phyloP scores from a whole-genome alignment of 169 alveolate genomes.

The Blepharisma undulans region DNA sequence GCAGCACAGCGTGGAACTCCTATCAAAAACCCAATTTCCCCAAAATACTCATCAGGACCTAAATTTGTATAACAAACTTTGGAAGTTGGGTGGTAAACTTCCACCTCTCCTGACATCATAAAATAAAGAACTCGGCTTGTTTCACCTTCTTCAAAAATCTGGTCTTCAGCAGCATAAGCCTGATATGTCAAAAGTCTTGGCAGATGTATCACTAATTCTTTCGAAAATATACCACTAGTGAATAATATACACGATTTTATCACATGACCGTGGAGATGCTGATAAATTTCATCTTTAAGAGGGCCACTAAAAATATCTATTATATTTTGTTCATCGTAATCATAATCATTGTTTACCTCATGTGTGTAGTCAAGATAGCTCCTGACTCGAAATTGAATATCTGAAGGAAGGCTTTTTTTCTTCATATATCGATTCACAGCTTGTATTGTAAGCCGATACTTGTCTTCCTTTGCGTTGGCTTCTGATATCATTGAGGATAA shows the following conservation, averaged over 20 bases:
- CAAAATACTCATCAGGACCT: slow-evolving; percentile 60
- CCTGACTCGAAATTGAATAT: slow-evolving; percentile 67
- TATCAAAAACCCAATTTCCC: slow-evolving; percentile 74
- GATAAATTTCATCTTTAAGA: slow-evolving; percentile 56
- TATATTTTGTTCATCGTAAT: slow-evolving; percentile 49
- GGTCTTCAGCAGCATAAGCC: slow-evolving; percentile 67
- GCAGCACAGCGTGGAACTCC: slow-evolving; percentile 60
- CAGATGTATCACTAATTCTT: slow-evolving; percentile 24
- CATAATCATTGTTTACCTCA: slow-evolving; percentile 48
- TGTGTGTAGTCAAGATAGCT: slow-evolving; percentile 73
- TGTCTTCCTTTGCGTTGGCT: slow-evolving; percentile 50
- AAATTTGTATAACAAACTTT: slow-evolving; percentile 56
- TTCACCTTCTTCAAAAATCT: slow-evolving; percentile 52
- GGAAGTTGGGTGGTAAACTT: slow-evolving; percentile 45
- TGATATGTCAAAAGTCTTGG: slow-evolving; percentile 31
- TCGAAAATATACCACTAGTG: slow-evolving; percentile 41
- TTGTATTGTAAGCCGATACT: slow-evolving; percentile 53
- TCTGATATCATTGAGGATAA: slow-evolving; percentile 45
- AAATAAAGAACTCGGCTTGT: slow-evolving; percentile 33
- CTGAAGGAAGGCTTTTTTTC: slow-evolving; percentile 62
- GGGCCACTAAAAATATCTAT: slow-evolving; percentile 45
- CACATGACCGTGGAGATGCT: slow-evolving; percentile 46
- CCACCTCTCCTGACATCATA: slow-evolving; percentile 46
- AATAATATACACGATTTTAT: slow-evolving; percentile 45
- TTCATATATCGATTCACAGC: slow-evolving; percentile 65